Conservation (phyloP, 208 protist species). For the Trypanosoma platydactyli region DNA sequence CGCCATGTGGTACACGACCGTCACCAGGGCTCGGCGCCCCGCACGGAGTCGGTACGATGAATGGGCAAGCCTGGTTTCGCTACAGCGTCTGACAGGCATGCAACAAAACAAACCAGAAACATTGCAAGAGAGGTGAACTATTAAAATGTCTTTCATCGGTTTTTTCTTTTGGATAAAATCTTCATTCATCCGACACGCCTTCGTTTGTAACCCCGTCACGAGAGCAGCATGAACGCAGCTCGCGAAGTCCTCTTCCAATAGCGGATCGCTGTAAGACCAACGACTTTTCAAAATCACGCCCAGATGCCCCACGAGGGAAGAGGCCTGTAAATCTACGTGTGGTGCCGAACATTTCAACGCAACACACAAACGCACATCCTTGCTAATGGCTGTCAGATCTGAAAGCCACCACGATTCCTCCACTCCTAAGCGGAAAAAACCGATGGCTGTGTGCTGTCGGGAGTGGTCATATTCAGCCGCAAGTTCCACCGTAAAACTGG, state of each 20-base stretch:
- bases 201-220: not conserved
- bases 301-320: not conserved
- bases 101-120: constrained; percentile 43
- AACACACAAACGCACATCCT: constrained; percentile 9
- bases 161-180: not conserved
- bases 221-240: not conserved
- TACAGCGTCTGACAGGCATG: constrained; percentile 39
- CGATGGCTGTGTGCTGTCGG: not conserved
- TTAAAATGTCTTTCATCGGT: not conserved
- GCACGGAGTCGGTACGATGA: constrained; percentile 9
- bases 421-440: not conserved
- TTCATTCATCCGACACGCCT: not conserved
- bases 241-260: not conserved
- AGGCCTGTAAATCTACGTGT: not conserved
- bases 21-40: constrained; percentile 3
- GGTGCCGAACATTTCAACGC: not conserved
- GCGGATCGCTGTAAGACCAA: not conserved
- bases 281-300: not conserved
- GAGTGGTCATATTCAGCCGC: not conserved
- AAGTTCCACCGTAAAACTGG: constrained; percentile 20
- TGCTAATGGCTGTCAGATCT: constrained; percentile 17
- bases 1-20: constrained; percentile 16
- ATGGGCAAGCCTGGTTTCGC: not conserved
- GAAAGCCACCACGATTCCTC: constrained; percentile 1
- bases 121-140: constrained; percentile 24